Percentiles rank a stretch among this genome's conserved stretches.
phyloP scores from a whole-genome alignment of 768 basidiomycete genomes.

The Trametopsis cervina region DNA sequence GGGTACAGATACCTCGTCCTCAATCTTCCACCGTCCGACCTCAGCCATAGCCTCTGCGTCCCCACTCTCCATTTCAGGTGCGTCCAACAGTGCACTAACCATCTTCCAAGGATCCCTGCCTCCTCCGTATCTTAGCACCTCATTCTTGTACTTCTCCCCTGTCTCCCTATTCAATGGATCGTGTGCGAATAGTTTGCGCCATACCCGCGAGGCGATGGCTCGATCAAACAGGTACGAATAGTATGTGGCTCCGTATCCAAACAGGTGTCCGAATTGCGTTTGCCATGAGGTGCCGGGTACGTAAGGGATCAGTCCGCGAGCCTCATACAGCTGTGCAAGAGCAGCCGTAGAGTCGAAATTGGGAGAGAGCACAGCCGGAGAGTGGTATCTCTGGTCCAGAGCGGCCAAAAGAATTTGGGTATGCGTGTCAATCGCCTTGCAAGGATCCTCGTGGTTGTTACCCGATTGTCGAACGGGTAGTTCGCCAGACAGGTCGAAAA shows the following conservation, averaged over 20 bases:
- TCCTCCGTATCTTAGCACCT: constrained; percentile 77
- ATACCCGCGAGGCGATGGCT: constrained; percentile 91
- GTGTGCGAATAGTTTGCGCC: constrained; percentile 62
- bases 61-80: constrained; percentile 60
- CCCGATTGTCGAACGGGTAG: constrained; percentile 40
- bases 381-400: constrained; percentile 89
- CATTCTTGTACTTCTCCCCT: constrained; percentile 77
- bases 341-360: constrained; percentile 70
- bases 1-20: constrained; percentile 57
- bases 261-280: constrained; percentile 92
- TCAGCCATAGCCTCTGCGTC: constrained; percentile 81
- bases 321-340: constrained; percentile 53
- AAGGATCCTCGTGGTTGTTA: constrained; percentile 72
- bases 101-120: constrained; percentile 93
- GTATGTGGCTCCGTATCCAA: constrained; percentile 95
- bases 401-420: constrained; percentile 84
- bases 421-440: constrained; percentile 81
- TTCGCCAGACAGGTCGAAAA: constrained; percentile 56
- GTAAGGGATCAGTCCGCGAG: constrained; percentile 75
- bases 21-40: constrained; percentile 85
- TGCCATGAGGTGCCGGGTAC: constrained; percentile 88
- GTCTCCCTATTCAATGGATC: constrained; percentile 64
- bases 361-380: constrained; percentile 44
- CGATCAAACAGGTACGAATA: constrained; percentile 97
- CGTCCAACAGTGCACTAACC: constrained; percentile 65